phyloP scores from a whole-genome alignment of 75 land plant genomes.

The Picea glauca region DNA sequence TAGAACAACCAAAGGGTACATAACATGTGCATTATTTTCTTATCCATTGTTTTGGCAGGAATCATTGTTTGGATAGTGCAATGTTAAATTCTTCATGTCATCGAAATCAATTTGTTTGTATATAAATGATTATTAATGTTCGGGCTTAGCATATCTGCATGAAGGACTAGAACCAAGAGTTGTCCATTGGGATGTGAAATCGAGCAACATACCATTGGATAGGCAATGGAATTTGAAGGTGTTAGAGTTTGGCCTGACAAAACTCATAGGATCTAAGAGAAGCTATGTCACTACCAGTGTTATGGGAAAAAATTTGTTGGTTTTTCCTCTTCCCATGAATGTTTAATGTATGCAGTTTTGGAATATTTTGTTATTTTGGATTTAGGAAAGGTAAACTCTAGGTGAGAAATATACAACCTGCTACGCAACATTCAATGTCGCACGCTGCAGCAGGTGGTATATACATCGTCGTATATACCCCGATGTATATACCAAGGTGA shows the following conservation, averaged over 20 bases:
- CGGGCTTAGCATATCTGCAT: slow-evolving; percentile 86
- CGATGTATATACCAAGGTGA: too few relatives aligned
- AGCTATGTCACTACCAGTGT: slow-evolving; percentile 90
- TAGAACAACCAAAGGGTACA: slow-evolving; percentile 89
- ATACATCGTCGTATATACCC: too few relatives aligned
- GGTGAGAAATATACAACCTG: slow-evolving; percentile 19
- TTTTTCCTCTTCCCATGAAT: too few relatives aligned
- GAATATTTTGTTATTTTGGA: too few relatives aligned
- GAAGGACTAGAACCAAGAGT: slow-evolving; percentile 96
- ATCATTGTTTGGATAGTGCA: neutral
- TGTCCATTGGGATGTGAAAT: slow-evolving; percentile 89
- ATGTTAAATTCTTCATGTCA: neutral
- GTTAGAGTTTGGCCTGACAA: slow-evolving; percentile 83
- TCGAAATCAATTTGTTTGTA: neutral
- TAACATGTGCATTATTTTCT: neutral
- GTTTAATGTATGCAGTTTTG: too few relatives aligned
- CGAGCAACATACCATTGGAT: slow-evolving; percentile 90
- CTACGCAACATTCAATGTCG: too few relatives aligned
- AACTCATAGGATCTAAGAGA: slow-evolving; percentile 76
- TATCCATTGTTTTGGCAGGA: neutral
- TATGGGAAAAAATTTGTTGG: slow-evolving; percentile 76
- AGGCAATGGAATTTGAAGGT: slow-evolving; percentile 86
- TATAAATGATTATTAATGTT: neutral
- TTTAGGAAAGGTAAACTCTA: slow-evolving; percentile 1
- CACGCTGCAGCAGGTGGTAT: too few relatives aligned